phyloP scores from a whole-genome alignment of 352 stramenopile species.

The Globisporangium solare region DNA sequence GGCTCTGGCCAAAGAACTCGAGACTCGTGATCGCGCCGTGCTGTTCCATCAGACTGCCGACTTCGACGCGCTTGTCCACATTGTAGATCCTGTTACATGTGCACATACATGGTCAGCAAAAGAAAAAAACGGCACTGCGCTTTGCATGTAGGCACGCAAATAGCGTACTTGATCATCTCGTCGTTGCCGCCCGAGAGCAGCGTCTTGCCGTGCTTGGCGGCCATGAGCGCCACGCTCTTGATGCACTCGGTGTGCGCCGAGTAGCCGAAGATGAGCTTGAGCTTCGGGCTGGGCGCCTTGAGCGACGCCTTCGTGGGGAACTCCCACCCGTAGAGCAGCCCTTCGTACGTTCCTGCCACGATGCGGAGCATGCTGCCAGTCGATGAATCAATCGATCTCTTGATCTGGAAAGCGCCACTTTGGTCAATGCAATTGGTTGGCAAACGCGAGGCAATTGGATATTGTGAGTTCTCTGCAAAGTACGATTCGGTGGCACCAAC shows the following conservation, averaged over 20 bases:
- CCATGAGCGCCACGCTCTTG: slow-evolving; percentile 82
- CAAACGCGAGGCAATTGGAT: slow-evolving; percentile 17
- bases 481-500: slow-evolving; percentile 21
- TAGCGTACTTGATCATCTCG: slow-evolving; percentile 83
- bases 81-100: slow-evolving; percentile 71
- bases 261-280: slow-evolving; percentile 86
- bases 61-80: slow-evolving; percentile 82
- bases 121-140: too few species aligned
- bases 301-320: slow-evolving; percentile 25
- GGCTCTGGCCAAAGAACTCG: slow-evolving; percentile 83
- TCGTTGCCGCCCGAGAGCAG: slow-evolving; percentile 79
- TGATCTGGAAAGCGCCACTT: not conserved
- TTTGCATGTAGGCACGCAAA: not conserved
- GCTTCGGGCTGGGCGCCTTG: slow-evolving; percentile 33
- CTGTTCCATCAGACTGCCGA: slow-evolving; percentile 85
- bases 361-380: slow-evolving; percentile 55
- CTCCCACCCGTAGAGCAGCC: slow-evolving; percentile 84
- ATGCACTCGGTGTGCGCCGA: slow-evolving; percentile 81
- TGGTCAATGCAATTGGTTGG: slow-evolving; percentile 15
- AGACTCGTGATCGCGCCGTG: slow-evolving; percentile 82
- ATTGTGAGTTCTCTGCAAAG: slow-evolving; percentile 16
- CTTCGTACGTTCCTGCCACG: slow-evolving; percentile 82
- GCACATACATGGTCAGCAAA: slow-evolving; percentile 3
- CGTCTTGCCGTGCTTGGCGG: slow-evolving; percentile 73
- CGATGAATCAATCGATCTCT: not conserved